Conservation (phyloP, 495 filamentous ascomycete species). For the Penicillium bialowiezense region DNA sequence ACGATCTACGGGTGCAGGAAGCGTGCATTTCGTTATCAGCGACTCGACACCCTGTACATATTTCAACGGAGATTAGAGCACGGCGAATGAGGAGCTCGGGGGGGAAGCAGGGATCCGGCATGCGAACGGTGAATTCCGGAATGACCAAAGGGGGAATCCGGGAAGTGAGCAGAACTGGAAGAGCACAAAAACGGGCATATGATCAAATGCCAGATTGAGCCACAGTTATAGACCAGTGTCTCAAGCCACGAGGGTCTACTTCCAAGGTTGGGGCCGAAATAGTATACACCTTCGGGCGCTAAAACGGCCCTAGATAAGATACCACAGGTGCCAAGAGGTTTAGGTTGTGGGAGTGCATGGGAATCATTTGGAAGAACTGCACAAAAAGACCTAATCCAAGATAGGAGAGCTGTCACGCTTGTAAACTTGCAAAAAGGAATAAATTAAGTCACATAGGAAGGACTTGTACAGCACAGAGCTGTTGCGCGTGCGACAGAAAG, state of each 20-base stretch:
- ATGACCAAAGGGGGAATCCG: slow-evolving; percentile 28
- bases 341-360: too few species aligned
- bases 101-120: neutral
- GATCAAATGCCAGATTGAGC: slow-evolving; percentile 16
- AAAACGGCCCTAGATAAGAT: neutral
- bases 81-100: neutral
- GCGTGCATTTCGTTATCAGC: too few species aligned
- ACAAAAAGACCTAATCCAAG: too few species aligned
- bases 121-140: slow-evolving; percentile 5
- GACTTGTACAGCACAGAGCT: neutral
- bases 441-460: too few species aligned
- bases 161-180: neutral
- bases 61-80: neutral
- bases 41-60: neutral
- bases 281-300: slow-evolving; percentile 1
- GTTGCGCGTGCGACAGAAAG: neutral
- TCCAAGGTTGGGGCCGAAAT: neutral
- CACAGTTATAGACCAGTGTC: neutral
- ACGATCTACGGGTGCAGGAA: neutral
- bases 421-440: too few species aligned
- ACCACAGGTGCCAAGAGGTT: neutral
- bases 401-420: too few species aligned
- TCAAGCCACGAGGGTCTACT: slow-evolving; percentile 2
- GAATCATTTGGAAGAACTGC: too few species aligned
- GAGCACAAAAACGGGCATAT: slow-evolving; percentile 4